Conservation (phyloP, 306 rosid species). For the Chamaecrista fasciculata region DNA sequence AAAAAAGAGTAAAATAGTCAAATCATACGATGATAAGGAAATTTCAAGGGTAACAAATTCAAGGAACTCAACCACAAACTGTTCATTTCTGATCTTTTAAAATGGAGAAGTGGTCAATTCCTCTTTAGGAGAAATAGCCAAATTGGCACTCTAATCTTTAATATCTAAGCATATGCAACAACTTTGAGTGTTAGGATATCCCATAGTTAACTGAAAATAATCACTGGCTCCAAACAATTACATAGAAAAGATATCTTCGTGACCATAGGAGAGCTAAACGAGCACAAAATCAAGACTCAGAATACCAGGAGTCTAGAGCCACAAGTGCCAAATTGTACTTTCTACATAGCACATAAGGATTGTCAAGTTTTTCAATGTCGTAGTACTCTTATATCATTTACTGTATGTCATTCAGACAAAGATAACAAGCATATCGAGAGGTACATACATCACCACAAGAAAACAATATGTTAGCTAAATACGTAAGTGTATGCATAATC, state of each 20-base stretch:
- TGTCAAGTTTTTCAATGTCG: background rate
- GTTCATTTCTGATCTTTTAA: background rate
- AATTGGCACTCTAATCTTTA: too few relatives aligned
- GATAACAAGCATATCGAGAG: background rate
- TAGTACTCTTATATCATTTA: background rate
- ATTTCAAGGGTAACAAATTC: too few relatives aligned
- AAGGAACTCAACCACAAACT: background rate
- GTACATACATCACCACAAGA: background rate
- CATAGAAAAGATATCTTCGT: background rate
- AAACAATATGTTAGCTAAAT: too few relatives aligned
- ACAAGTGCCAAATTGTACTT: background rate
- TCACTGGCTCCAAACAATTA: background rate
- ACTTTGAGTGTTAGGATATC: background rate
- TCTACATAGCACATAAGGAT: background rate
- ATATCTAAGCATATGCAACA: background rate
- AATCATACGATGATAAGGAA: too few relatives aligned
- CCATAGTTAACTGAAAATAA: background rate
- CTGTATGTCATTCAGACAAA: background rate
- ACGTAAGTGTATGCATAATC: too few relatives aligned
- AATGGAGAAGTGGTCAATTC: background rate
- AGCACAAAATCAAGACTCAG: background rate
- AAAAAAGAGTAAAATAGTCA: background rate
- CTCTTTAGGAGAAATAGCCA: too few relatives aligned
- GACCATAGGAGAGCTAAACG: background rate
- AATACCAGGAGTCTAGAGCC: background rate